phyloP scores from a whole-genome alignment of 2,329 filamentous ascomycete genomes.

The Atkinsonella hypoxylon region DNA sequence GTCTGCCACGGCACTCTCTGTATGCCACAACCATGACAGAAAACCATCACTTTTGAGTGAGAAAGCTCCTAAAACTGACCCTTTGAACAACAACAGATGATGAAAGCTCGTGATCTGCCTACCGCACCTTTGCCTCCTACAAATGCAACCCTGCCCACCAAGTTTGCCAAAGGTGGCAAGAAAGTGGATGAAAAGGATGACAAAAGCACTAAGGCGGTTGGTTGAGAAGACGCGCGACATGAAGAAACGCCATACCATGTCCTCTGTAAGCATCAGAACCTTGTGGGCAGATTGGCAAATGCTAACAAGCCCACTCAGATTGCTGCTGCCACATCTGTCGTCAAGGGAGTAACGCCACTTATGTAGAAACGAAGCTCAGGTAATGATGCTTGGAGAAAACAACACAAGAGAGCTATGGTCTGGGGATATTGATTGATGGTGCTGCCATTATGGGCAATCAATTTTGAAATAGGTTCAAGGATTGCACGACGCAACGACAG shows the following conservation, averaged over 20 bases:
- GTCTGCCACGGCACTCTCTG: not conserved
- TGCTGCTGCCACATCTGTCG: not conserved
- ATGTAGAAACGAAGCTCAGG: not conserved
- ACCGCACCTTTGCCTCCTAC: not conserved
- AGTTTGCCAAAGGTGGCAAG: not conserved
- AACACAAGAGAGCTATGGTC: not conserved
- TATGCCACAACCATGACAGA: not conserved
- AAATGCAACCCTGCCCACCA: not conserved
- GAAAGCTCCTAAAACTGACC: not conserved
- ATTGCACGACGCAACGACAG: too few species aligned
- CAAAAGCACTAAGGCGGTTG: too few species aligned
- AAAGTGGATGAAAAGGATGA: too few species aligned
- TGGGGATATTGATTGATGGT: too few species aligned
- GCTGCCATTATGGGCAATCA: too few species aligned
- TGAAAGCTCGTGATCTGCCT: not conserved
- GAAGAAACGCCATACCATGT: not conserved
- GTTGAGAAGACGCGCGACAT: not conserved
- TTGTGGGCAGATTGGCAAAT: too few species aligned
- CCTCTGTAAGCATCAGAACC: not conserved
- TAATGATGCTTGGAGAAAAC: not conserved
- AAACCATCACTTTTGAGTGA: not conserved
- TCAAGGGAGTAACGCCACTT: not conserved
- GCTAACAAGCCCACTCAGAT: not conserved
- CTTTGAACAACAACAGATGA: not conserved
- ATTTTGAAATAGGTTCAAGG: too few species aligned